Conservation (phyloP, 176 grass and related monocot species). For the Alloteropsis semialata region DNA sequence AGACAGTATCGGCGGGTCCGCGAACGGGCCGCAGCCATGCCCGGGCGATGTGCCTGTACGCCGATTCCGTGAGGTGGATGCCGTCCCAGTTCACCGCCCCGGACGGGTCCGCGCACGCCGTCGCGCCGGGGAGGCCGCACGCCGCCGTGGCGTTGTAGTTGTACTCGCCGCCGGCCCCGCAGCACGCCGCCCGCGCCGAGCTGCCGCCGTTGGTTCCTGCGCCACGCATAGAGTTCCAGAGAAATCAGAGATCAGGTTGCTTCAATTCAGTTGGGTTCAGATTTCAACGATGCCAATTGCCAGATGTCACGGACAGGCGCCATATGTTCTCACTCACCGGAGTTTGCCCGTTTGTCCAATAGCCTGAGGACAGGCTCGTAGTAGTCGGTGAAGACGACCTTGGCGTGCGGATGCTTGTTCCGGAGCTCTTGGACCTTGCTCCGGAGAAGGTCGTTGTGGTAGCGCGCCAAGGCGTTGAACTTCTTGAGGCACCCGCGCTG, state of each 20-base stretch:
- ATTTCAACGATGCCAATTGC: too few relatives aligned
- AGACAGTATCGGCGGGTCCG: constrained; percentile 30
- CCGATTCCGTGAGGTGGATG: constrained; percentile 42
- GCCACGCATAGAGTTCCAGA: not conserved
- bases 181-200: constrained; percentile 24
- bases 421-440: not conserved
- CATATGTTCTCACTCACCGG: constrained; percentile 15
- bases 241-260: too few relatives aligned
- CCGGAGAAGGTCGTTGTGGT: constrained; percentile 34
- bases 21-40: constrained; percentile 40
- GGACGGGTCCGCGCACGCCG: constrained; percentile 14
- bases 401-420: not conserved
- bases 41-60: constrained; percentile 23
- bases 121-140: constrained; percentile 30
- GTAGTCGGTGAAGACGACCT: constrained; percentile 37
- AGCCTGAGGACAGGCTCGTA: not conserved
- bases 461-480: constrained; percentile 22
- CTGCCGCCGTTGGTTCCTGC: not conserved
- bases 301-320: too few relatives aligned
- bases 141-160: constrained; percentile 31
- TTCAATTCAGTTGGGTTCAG: too few relatives aligned
- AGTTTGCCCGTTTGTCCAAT: not conserved
- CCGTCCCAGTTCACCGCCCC: constrained; percentile 45
- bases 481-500: constrained; percentile 34
- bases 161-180: constrained; percentile 41